A percentile compares a stretch with the other conserved stretches of the same genome.
Evolutionary conservation across 1,284 basidiomycete genomes (phyloP).

Genomic region (Ustilago curta): DNA sequence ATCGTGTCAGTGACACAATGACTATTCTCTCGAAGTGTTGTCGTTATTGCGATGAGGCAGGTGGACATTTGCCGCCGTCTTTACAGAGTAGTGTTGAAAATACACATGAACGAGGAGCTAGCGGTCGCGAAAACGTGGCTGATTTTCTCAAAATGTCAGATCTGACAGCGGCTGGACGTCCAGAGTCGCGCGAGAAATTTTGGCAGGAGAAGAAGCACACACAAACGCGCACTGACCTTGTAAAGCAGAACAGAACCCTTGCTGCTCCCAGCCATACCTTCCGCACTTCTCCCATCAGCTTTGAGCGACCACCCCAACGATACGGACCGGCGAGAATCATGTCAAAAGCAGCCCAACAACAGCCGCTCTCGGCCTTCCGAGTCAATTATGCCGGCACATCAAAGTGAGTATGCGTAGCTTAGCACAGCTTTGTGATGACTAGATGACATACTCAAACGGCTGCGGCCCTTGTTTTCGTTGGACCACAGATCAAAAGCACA

Average conservation of each 20-base stretch:
- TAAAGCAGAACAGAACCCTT: not conserved
- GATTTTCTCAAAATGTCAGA: not conserved
- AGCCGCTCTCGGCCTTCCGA: conserved; percentile 44
- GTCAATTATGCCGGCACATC: conserved; percentile 43
- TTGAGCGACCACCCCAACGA: not conserved
- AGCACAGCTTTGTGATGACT: not conserved
- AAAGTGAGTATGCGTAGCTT: conserved; percentile 23
- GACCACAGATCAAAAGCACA: conserved; percentile 27
- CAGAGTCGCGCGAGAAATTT: conserved; percentile 30
- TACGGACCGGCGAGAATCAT: conserved; percentile 3
- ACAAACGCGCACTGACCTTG: conserved; percentile 34
- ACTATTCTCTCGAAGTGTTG: too few species aligned
- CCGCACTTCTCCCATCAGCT: conserved; percentile 6
- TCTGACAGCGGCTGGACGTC: not conserved
- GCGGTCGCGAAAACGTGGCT: too few species aligned
- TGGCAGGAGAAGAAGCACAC: not conserved
- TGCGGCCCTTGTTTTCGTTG: not conserved
- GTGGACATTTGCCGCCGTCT: too few species aligned
- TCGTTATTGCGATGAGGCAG: too few species aligned
- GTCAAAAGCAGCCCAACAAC: conserved; percentile 17
- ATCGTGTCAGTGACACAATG: too few species aligned
- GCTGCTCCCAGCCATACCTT: not conserved
- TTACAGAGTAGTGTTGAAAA: too few species aligned
- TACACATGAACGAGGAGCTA: not conserved
- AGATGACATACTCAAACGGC: not conserved